Evolutionary conservation across 2,329 filamentous ascomycete genomes (phyloP).

Genomic region (Fusarium sp.): DNA sequence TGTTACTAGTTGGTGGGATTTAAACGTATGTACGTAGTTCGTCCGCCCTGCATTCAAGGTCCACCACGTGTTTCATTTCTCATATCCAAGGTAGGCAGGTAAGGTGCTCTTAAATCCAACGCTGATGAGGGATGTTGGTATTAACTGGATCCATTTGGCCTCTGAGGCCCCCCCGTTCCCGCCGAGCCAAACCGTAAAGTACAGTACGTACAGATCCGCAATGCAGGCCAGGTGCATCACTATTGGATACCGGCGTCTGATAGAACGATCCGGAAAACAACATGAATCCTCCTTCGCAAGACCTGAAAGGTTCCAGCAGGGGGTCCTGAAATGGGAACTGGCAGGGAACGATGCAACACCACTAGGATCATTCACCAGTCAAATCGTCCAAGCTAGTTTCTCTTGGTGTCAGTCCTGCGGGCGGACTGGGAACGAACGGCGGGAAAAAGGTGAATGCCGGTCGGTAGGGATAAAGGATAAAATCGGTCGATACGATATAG

Average conservation of each 20-base stretch:
- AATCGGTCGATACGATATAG: conserved; percentile 29
- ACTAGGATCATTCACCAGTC: conserved; percentile 30
- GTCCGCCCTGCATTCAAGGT: conserved; percentile 44
- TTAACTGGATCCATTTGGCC: neutral
- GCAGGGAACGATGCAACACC: conserved; percentile 29
- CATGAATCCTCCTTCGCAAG: conserved; percentile 20
- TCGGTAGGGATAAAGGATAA: conserved; percentile 10
- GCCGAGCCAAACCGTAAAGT: conserved; percentile 7
- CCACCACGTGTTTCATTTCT: conserved; percentile 44
- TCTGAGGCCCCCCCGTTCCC: conserved; percentile 17
- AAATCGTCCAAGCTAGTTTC: conserved; percentile 41
- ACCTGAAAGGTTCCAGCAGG: conserved; percentile 15
- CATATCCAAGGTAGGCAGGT: neutral
- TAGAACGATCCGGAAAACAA: conserved; percentile 18
- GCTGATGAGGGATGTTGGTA: neutral
- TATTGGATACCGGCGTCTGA: conserved; percentile 9
- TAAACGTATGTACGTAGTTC: conserved; percentile 40
- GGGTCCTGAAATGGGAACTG: conserved; percentile 33
- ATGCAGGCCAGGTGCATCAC: neutral
- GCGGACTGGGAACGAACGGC: conserved; percentile 3
- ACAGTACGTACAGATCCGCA: conserved; percentile 8
- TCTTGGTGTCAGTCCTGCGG: conserved; percentile 33
- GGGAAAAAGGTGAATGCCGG: conserved; percentile 9
- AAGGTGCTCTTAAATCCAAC: neutral
- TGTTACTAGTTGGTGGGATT: conserved; percentile 37